phyloP scores from a whole-genome alignment of 2,329 filamentous ascomycete genomes.

The Talaromyces funiculosus region DNA sequence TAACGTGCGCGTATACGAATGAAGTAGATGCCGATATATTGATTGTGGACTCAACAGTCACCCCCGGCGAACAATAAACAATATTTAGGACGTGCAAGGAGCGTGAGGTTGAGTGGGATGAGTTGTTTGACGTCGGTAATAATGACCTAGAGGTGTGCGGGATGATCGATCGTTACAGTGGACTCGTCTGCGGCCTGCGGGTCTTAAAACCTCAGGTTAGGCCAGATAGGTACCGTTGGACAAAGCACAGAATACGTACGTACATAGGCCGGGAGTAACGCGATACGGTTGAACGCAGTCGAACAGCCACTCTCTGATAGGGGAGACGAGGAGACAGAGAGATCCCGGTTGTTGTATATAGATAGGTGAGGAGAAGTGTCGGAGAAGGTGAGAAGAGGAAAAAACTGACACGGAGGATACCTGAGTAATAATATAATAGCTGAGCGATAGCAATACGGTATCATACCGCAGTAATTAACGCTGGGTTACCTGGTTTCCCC shows the following conservation, averaged over 20 bases:
- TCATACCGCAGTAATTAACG: background rate
- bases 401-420: slow-evolving; percentile 12
- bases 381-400: slow-evolving; percentile 15
- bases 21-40: background rate
- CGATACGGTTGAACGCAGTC: background rate
- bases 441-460: background rate
- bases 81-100: background rate
- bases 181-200: slow-evolving; percentile 7
- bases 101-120: background rate
- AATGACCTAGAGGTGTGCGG: slow-evolving; percentile 37
- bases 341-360: background rate
- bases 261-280: background rate
- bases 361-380: background rate
- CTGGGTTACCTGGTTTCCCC: slow-evolving; percentile 3
- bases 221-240: slow-evolving; percentile 11
- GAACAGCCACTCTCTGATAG: background rate
- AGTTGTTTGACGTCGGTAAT: slow-evolving; percentile 17
- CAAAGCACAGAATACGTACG: background rate
- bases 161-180: slow-evolving; percentile 18
- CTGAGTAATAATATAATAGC: background rate
- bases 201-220: slow-evolving; percentile 11
- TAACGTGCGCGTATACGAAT: background rate
- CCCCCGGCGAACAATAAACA: background rate
- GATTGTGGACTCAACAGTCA: background rate
- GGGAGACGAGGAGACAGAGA: background rate